Evolutionary conservation across 2,329 filamentous ascomycete genomes (phyloP).

Genomic region (Aspergillus thermomutatus): DNA sequence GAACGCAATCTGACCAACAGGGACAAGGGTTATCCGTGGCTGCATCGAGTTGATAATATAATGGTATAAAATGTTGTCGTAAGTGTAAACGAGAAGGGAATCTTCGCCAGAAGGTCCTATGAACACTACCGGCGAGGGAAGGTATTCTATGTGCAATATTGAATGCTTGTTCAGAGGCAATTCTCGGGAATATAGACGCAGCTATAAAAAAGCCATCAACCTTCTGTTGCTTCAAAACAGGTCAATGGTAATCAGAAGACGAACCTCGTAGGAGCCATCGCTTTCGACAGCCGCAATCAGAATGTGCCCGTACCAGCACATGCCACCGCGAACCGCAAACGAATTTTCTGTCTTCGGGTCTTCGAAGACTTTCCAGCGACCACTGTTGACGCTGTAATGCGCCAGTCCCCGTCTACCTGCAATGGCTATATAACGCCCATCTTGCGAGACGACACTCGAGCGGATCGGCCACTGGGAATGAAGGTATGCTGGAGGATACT

Average conservation of each 20-base stretch:
- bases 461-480: constrained; percentile 91
- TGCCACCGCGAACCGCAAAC: constrained; percentile 88
- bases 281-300: constrained; percentile 90
- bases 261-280: constrained; percentile 70
- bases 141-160: constrained; percentile 70
- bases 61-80: constrained; percentile 93
- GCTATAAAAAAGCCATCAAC: constrained; percentile 36
- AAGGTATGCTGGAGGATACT: constrained; percentile 80
- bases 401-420: constrained; percentile 88
- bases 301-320: constrained; percentile 98
- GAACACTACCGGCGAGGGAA: constrained; percentile 84
- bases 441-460: constrained; percentile 79
- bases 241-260: neutral
- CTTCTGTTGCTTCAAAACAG: neutral
- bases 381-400: constrained; percentile 92
- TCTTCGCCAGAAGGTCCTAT: constrained; percentile 88
- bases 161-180: constrained; percentile 69
- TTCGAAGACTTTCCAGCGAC: constrained; percentile 91
- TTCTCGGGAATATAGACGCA: constrained; percentile 92
- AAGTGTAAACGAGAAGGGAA: constrained; percentile 92
- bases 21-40: constrained; percentile 72
- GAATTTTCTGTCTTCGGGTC: constrained; percentile 79
- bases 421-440: constrained; percentile 93
- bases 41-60: constrained; percentile 77
- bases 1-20: constrained; percentile 97